Percentiles rank a stretch among this genome's conserved stretches.
phyloP scores from a whole-genome alignment of 352 stramenopile species.

The Achlya hypogyna region DNA sequence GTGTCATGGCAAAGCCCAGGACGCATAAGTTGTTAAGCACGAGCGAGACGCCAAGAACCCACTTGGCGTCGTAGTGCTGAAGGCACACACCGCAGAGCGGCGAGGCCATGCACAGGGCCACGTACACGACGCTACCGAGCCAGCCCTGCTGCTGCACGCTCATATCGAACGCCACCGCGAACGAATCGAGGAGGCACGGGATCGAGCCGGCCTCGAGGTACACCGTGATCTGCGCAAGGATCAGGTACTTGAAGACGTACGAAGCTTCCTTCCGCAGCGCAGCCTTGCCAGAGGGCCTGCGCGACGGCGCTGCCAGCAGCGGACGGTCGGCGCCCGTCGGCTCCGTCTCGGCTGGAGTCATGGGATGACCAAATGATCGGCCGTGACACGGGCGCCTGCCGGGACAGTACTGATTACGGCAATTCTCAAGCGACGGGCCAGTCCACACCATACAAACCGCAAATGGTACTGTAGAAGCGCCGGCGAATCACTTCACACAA shows the following conservation, averaged over 20 bases:
- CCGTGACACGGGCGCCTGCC: not conserved
- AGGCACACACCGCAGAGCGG: slow-evolving; percentile 71
- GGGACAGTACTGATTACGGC: not conserved
- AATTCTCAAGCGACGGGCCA: not conserved
- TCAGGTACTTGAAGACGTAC: slow-evolving; percentile 83
- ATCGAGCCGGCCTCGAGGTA: slow-evolving; percentile 78
- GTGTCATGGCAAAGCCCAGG: slow-evolving; percentile 59
- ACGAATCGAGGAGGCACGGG: slow-evolving; percentile 67
- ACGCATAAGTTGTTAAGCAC: slow-evolving; percentile 67
- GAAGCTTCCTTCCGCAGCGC: slow-evolving; percentile 42
- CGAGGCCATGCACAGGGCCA: slow-evolving; percentile 58
- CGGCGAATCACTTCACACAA: not conserved
- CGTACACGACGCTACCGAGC: slow-evolving; percentile 70
- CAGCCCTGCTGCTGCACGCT: slow-evolving; percentile 65
- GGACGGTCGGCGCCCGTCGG: not conserved
- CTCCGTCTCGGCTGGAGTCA: not conserved
- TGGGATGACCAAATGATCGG: not conserved
- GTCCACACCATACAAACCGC: not conserved
- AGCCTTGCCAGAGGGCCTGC: not conserved
- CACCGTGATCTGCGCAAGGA: slow-evolving; percentile 72
- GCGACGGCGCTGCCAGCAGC: not conserved
- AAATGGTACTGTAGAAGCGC: not conserved
- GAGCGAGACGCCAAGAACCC: slow-evolving; percentile 61
- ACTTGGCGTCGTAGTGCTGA: slow-evolving; percentile 51
- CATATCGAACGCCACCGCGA: slow-evolving; percentile 60